phyloP scores from a whole-genome alignment of 2,329 filamentous ascomycete species.

The Venturia nashicola region DNA sequence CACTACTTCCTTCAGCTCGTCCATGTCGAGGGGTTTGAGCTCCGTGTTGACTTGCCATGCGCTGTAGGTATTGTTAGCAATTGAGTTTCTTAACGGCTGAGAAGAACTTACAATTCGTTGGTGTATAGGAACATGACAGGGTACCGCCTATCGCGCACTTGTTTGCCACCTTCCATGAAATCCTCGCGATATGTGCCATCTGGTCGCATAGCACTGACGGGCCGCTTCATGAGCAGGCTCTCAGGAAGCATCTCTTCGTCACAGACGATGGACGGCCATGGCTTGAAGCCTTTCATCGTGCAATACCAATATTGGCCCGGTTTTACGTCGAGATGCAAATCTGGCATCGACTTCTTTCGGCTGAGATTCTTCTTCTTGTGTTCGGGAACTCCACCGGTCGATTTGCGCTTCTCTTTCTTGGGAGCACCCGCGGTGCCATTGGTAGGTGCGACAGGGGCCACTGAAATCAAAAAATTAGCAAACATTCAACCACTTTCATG shows the following conservation, averaged over 20 bases:
- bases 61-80: constrained; percentile 35
- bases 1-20: constrained; percentile 60
- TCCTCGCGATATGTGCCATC: constrained; percentile 84
- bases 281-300: constrained; percentile 85
- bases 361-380: constrained; percentile 69
- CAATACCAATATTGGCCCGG: constrained; percentile 88
- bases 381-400: constrained; percentile 48
- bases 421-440: constrained; percentile 15
- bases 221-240: constrained; percentile 62
- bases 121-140: constrained; percentile 91
- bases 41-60: constrained; percentile 84
- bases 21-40: constrained; percentile 63
- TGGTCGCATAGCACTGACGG: constrained; percentile 66
- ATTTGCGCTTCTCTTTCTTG: constrained; percentile 56
- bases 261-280: constrained; percentile 89
- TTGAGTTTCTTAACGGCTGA: neutral
- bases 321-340: constrained; percentile 59
- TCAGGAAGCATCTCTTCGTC: constrained; percentile 89
- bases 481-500: neutral
- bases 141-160: constrained; percentile 72
- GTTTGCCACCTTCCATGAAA: constrained; percentile 78
- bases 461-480: neutral
- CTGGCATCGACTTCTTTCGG: constrained; percentile 70
- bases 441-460: neutral
- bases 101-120: constrained; percentile 81